Conservation (phyloP, 331 rosid species). For the Ulmus americana region DNA sequence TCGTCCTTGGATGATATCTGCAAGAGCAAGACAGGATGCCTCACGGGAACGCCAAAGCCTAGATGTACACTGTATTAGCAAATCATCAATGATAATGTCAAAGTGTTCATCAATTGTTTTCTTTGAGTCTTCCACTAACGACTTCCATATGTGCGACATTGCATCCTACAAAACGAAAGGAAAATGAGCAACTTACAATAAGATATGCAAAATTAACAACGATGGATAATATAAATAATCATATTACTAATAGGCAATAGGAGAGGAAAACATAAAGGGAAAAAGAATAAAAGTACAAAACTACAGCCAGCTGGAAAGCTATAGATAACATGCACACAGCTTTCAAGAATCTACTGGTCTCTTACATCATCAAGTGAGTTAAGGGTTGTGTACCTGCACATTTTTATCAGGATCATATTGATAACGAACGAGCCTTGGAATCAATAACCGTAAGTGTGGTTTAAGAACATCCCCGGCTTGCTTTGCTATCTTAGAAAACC, state of each 20-base stretch:
- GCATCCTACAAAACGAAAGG: slow-evolving; percentile 63
- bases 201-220: slow-evolving; percentile 3
- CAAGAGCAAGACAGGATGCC: slow-evolving; percentile 88
- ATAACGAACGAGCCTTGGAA: slow-evolving; percentile 96
- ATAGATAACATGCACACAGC: neutral
- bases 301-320: neutral
- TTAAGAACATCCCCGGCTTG: slow-evolving; percentile 91
- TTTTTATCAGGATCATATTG: slow-evolving; percentile 98
- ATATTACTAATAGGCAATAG: neutral
- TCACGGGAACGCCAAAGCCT: slow-evolving; percentile 98
- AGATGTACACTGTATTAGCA: slow-evolving; percentile 79
- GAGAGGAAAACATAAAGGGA: neutral
- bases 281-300: neutral
- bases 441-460: slow-evolving; percentile 65
- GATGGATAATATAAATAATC: neutral
- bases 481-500: slow-evolving; percentile 94
- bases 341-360: neutral
- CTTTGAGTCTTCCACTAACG: slow-evolving; percentile 88
- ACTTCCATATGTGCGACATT: slow-evolving; percentile 96
- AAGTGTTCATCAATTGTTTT: slow-evolving; percentile 83
- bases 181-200: slow-evolving; percentile 18
- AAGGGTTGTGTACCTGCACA: slow-evolving; percentile 66
- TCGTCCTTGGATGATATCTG: slow-evolving; percentile 87
- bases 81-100: slow-evolving; percentile 72
- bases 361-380: neutral